phyloP scores from a whole-genome alignment of 257 asterid genomes.

The Ilex aquifolium region DNA sequence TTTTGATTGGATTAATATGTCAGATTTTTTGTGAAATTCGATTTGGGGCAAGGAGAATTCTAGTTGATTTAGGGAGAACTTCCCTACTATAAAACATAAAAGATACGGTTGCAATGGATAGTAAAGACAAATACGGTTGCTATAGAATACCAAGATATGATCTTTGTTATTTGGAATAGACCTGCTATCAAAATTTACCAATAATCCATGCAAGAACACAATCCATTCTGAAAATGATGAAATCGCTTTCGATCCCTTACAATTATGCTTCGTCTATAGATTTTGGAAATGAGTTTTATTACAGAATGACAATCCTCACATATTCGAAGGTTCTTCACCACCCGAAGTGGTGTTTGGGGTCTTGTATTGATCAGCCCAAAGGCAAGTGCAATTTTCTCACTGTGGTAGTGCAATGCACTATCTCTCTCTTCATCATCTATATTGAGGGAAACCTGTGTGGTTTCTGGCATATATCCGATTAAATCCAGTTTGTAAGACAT shows the following conservation, averaged over 20 bases:
- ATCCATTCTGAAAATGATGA: conserved; percentile 1
- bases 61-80: no score
- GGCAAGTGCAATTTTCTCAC: neutral
- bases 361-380: neutral
- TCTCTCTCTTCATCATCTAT: neutral
- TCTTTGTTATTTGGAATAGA: no score
- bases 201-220: neutral
- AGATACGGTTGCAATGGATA: no score
- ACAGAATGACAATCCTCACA: neutral
- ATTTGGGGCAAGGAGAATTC: no score
- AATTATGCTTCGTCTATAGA: neutral
- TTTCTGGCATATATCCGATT: neutral
- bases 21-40: no score
- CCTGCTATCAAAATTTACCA: neutral
- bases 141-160: no score
- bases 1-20: no score
- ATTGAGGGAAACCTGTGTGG: neutral
- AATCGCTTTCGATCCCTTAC: neutral
- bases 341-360: neutral
- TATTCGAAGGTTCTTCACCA: neutral
- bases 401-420: neutral
- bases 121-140: no score
- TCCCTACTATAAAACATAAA: no score
- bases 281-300: neutral
- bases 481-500: neutral